Conservation (phyloP, 139 green algal species). For the Asterochloris erici region DNA sequence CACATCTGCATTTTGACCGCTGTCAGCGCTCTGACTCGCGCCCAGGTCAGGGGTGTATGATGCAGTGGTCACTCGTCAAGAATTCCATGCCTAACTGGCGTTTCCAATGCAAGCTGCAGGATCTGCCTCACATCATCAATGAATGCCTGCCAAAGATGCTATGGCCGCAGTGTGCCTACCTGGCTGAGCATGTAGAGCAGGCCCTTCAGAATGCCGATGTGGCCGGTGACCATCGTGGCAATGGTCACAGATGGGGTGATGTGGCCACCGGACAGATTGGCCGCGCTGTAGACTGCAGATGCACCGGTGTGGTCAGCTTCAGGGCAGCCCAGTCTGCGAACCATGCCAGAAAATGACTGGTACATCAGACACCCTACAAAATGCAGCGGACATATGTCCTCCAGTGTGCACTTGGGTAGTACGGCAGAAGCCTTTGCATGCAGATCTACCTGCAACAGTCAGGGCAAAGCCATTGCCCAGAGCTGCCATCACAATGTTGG, state of each 20-base stretch:
- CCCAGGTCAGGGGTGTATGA: no score
- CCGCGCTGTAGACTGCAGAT: conserved; percentile 61
- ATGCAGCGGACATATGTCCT: neutral
- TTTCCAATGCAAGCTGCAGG: no score
- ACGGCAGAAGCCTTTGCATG: conserved; percentile 1
- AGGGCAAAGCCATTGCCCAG: neutral
- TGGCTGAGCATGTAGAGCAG: conserved; percentile 61
- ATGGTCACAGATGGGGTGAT: conserved; percentile 69
- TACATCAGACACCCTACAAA: neutral
- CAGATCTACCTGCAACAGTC: conserved; percentile 1
- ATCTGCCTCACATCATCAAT: conserved; percentile 16
- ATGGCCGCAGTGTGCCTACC: conserved; percentile 13
- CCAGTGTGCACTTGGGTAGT: conserved; percentile 4
- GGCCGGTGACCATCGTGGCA: conserved; percentile 64
- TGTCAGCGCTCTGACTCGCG: no score
- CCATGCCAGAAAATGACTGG: neutral
- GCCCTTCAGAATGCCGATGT: conserved; percentile 59
- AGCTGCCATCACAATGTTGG: neutral
- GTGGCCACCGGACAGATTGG: conserved; percentile 62
- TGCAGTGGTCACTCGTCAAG: no score
- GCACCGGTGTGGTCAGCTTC: neutral
- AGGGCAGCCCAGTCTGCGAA: neutral
- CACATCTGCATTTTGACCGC: no score
- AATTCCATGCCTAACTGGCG: no score
- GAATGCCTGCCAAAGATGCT: conserved; percentile 19